These are phyloP conservation scores for Diaporthe eres DNA, from an alignment of 2,329 filamentous ascomycete genomes.

Conservation along the genomic window DNA sequence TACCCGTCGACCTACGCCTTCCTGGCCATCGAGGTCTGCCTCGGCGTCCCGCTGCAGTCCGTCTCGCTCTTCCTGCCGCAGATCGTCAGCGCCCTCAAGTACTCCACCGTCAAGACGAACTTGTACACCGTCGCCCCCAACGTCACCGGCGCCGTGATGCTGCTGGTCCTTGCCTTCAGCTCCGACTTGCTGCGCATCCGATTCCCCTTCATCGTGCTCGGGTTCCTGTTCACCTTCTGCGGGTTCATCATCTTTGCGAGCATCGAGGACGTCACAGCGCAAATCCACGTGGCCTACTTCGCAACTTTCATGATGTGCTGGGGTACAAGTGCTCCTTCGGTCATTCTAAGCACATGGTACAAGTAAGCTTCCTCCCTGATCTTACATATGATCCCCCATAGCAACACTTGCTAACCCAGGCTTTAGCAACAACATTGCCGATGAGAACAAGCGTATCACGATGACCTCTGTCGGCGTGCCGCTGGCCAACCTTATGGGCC, in stretches of 20 bases:
- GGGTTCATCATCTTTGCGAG: slow-evolving; percentile 83
- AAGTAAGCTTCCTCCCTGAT: slow-evolving; percentile 56
- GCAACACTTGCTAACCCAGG: background rate
- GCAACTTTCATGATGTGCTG: slow-evolving; percentile 88
- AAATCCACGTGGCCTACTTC: slow-evolving; percentile 79
- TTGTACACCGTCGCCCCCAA: slow-evolving; percentile 87
- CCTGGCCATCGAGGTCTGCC: slow-evolving; percentile 68
- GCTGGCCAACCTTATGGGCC: slow-evolving; percentile 82
- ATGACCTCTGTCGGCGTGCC: slow-evolving; percentile 82
- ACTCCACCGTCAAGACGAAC: slow-evolving; percentile 73
- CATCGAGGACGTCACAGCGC: slow-evolving; percentile 70
- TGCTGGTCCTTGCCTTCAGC: slow-evolving; percentile 79
- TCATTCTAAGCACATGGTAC: slow-evolving; percentile 77
- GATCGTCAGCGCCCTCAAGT: slow-evolving; percentile 65
- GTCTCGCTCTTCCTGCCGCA: slow-evolving; percentile 66
- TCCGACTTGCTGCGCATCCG: slow-evolving; percentile 76
- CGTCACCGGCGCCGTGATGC: slow-evolving; percentile 78
- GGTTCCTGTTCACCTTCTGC: slow-evolving; percentile 80
- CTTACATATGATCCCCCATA: accelerated
- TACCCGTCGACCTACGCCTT: slow-evolving; percentile 64
- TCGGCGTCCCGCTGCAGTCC: slow-evolving; percentile 71
- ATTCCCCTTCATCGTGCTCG: slow-evolving; percentile 81
- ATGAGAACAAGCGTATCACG: slow-evolving; percentile 79
- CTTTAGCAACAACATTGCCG: slow-evolving; percentile 78
- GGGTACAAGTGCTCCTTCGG: slow-evolving; percentile 82